Percentiles rank a stretch among this genome's conserved stretches.
Conservation (phyloP, 2,329 filamentous ascomycete genomes). For the Chaetothyriales sp. region DNA sequence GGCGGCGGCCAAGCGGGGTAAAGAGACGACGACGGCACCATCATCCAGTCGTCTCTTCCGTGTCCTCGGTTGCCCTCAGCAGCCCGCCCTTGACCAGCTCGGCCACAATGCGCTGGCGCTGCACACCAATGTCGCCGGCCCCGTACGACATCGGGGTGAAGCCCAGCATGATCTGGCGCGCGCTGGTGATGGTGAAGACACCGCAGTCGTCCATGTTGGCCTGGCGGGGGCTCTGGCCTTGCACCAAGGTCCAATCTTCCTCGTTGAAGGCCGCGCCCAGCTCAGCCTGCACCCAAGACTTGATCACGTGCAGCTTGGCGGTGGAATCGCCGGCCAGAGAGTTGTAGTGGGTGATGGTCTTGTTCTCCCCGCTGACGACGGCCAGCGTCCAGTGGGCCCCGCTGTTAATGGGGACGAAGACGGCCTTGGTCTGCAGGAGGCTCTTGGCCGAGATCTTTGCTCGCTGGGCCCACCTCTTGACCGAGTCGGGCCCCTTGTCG, state of each 20-base stretch:
- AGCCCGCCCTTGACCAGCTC: slow-evolving; percentile 25
- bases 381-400: slow-evolving; percentile 36
- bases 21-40: not conserved
- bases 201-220: slow-evolving; percentile 37
- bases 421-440: slow-evolving; percentile 32
- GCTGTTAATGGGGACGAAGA: slow-evolving; percentile 37
- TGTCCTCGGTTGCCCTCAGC: not conserved
- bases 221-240: slow-evolving; percentile 28
- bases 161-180: slow-evolving; percentile 33
- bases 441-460: slow-evolving; percentile 34
- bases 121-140: slow-evolving; percentile 26
- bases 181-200: slow-evolving; percentile 37
- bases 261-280: slow-evolving; percentile 28
- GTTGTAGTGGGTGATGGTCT: slow-evolving; percentile 37
- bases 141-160: slow-evolving; percentile 30
- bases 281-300: slow-evolving; percentile 31
- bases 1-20: no score
- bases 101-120: slow-evolving; percentile 35
- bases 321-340: slow-evolving; percentile 26
- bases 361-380: slow-evolving; percentile 30
- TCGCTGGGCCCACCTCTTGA: slow-evolving; percentile 31
- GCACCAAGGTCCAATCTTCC: slow-evolving; percentile 29
- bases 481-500: slow-evolving; percentile 28
- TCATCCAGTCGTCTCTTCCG: not conserved
- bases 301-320: slow-evolving; percentile 24